Evolutionary conservation across 176 grass and related monocot genomes (phyloP).

Genomic region (Triticum turgidum): DNA sequence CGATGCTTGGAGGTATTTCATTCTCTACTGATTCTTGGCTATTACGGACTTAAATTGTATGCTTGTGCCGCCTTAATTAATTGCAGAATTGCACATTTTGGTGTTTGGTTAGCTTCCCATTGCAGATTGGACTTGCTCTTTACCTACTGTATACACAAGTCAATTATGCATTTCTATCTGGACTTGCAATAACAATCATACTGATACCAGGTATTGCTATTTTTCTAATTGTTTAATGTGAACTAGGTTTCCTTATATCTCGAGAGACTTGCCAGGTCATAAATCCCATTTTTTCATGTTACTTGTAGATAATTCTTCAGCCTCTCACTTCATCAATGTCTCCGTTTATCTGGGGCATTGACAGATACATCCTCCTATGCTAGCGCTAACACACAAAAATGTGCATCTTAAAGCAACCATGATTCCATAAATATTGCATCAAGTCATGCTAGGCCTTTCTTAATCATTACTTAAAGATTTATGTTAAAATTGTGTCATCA

Average conservation of each 20-base stretch:
- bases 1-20: constrained; percentile 87
- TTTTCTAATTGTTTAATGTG: background rate
- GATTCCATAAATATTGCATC: background rate
- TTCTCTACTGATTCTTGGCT: background rate
- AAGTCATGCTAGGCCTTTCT: background rate
- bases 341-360: background rate
- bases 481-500: background rate
- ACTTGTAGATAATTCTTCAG: background rate
- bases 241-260: background rate
- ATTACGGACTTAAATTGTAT: background rate
- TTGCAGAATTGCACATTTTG: constrained; percentile 12
- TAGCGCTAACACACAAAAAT: background rate
- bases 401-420: background rate
- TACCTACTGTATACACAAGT: constrained; percentile 96
- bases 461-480: constrained; percentile 2
- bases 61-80: background rate
- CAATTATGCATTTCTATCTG: constrained; percentile 93
- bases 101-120: constrained; percentile 60
- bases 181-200: constrained; percentile 82
- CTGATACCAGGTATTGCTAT: constrained; percentile 82
- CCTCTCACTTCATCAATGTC: background rate
- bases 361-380: background rate
- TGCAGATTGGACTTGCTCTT: constrained; percentile 92
- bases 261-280: background rate
- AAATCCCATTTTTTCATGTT: background rate